Percentiles rank a stretch among this genome's conserved stretches.
phyloP scores from a whole-genome alignment of 2,329 filamentous ascomycete genomes.

The Phoma sp. region DNA sequence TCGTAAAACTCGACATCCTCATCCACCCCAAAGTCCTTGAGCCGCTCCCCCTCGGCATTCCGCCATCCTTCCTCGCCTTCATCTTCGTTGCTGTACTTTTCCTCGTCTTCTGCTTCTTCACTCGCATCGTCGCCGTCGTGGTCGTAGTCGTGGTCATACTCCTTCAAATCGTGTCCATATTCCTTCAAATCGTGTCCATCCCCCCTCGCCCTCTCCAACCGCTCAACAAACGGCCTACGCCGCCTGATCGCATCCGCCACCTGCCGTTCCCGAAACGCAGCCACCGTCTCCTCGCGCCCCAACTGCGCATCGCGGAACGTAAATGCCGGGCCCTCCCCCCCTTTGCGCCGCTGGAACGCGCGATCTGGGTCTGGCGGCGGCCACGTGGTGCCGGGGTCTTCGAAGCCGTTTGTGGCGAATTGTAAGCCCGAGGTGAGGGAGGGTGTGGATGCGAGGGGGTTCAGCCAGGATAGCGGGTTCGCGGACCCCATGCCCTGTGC shows the following conservation, averaged over 20 bases:
- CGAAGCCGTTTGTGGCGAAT: conserved; percentile 80
- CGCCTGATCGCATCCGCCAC: conserved; percentile 56
- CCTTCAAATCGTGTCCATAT: background rate
- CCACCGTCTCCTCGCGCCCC: conserved; percentile 53
- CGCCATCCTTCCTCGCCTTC: conserved; percentile 69
- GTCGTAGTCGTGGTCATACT: conserved; percentile 32
- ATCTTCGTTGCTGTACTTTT: conserved; percentile 24
- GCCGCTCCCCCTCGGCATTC: conserved; percentile 75
- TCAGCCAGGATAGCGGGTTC: conserved; percentile 72
- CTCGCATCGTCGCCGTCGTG: conserved; percentile 32
- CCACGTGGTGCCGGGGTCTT: conserved; percentile 55
- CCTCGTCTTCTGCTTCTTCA: conserved; percentile 26
- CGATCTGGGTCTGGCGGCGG: conserved; percentile 60
- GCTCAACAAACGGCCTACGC: conserved; percentile 52
- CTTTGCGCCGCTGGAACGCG: conserved; percentile 24
- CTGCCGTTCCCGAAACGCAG: conserved; percentile 62
- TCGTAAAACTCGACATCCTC: conserved; percentile 74
- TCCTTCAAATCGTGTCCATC: background rate
- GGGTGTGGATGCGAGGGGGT: conserved; percentile 66
- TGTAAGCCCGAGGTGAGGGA: conserved; percentile 58
- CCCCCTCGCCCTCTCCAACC: conserved; percentile 37
- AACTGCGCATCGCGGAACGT: conserved; percentile 47
- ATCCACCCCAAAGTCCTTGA: conserved; percentile 81
- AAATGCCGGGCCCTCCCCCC: conserved; percentile 42
- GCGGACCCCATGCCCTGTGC: conserved; percentile 75